Base-by-base conservation (phyloP, 139 green algal species). In the Medakamo hakoo region DNA sequence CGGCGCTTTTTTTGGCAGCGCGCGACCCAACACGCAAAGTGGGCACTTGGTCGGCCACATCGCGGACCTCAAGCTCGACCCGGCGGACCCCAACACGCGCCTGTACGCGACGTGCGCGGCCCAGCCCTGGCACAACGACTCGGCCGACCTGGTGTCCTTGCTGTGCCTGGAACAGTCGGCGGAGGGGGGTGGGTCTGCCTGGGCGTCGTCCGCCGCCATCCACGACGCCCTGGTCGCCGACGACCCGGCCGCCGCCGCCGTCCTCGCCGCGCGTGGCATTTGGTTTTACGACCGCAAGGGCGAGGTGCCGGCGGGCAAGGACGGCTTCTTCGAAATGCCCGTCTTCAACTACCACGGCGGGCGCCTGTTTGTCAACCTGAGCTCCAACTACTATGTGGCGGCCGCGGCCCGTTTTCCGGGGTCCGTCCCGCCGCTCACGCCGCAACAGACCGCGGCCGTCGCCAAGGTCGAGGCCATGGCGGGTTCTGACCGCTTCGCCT, bases 231-330 rank as follows among this genome's bases (percentile, higher is more conserved):
- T 71, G 57, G 58, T 71, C 26, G 66, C 58, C 64, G 4, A 63
- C 57, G 32, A 18, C 24, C 66, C 49, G 20, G 65, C 73, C 22
- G 59, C 70, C 25, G 69, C 63, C 26, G 52, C 66, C 63, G 60
- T 60, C 21, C 59, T 75, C 60, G 26, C 58, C 3, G 21, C 57
- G 32, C 28, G 40, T 16, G 9, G 22, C 9, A 60, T 65, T 2
- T 86, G 69, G 67, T 82, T 67, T 60, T 62, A 78, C 26, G 80
- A 84, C 73, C 67, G 78, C 31, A 84, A 84, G 65, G 69, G 73
- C 16, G 71, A 85, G 73, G 64, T 83, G 3, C 79, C 79, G 18
- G 27, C 64, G 2, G 79, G 76, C 24, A 73, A 80, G 63, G 67
- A 68, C 60, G 70, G 70, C 1, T 80, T 66, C 60, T 83, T 74